A percentile compares a stretch with the other conserved stretches of the same genome.
Evolutionary conservation across 192 early-diverging fungal genomes (phyloP).

Genomic region (Backusella tuberculispora): DNA sequence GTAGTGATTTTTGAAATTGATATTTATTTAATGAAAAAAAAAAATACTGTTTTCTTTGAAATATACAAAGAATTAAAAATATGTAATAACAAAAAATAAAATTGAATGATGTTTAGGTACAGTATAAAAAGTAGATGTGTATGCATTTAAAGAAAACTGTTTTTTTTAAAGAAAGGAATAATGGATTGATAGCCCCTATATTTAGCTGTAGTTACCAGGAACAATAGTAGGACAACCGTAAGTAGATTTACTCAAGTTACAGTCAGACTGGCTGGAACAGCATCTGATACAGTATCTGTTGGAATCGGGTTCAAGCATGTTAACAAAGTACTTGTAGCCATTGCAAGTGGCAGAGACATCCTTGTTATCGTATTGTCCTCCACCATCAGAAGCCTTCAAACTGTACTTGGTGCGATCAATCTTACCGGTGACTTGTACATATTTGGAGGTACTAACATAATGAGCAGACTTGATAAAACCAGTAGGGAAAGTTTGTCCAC

Average conservation of each 20-base stretch:
- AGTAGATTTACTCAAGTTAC: slow-evolving; percentile 40
- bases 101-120: not conserved
- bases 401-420: slow-evolving; percentile 48
- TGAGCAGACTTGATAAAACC: slow-evolving; percentile 55
- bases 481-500: slow-evolving; percentile 43
- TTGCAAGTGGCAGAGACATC: slow-evolving; percentile 33
- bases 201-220: slow-evolving; percentile 45
- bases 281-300: slow-evolving; percentile 39
- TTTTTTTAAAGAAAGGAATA: not conserved
- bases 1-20: not conserved
- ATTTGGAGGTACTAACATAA: slow-evolving; percentile 34
- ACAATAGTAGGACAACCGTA: slow-evolving; percentile 46
- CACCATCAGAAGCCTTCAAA: slow-evolving; percentile 36
- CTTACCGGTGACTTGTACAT: slow-evolving; percentile 55
- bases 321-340: slow-evolving; percentile 43
- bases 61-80: slow-evolving; percentile 2
- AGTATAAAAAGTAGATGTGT: not conserved
- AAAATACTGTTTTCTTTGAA: not conserved
- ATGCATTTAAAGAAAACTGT: not conserved
- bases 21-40: not conserved
- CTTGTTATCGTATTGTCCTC: slow-evolving; percentile 51
- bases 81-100: slow-evolving; percentile 1
- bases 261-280: slow-evolving; percentile 32
- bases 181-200: not conserved
- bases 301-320: slow-evolving; percentile 39